Conservation (phyloP, 192 early-diverging fungal species). For the Coemansia brasiliensis region DNA sequence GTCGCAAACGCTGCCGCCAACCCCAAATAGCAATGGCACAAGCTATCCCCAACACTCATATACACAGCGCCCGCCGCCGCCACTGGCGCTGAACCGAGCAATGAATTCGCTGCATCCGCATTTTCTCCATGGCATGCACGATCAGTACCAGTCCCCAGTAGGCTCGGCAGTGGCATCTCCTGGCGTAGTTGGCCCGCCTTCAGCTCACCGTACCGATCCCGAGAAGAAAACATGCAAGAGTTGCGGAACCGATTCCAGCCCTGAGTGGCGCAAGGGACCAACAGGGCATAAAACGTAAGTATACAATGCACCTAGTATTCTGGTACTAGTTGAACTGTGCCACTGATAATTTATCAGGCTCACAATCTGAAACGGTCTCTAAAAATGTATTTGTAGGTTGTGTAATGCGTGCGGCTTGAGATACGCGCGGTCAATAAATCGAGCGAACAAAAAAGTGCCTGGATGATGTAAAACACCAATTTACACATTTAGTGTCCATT, state of each 20-base stretch:
- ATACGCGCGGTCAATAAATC: slow-evolving; percentile 55
- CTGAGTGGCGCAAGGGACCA: slow-evolving; percentile 60
- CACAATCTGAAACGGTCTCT: too few species aligned
- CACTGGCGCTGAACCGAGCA: slow-evolving; percentile 15
- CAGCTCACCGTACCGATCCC: slow-evolving; percentile 20
- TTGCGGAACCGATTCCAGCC: slow-evolving; percentile 58
- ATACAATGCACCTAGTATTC: background rate
- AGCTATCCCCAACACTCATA: slow-evolving; percentile 8
- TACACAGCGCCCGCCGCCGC: slow-evolving; percentile 19
- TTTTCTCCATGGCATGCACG: slow-evolving; percentile 18
- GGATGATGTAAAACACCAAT: slow-evolving; percentile 7
- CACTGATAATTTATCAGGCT: too few species aligned
- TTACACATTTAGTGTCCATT: too few species aligned
- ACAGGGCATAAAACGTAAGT: slow-evolving; percentile 61
- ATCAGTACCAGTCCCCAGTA: slow-evolving; percentile 45
- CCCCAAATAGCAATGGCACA: slow-evolving; percentile 8
- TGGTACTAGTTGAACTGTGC: too few species aligned
- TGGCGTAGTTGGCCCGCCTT: slow-evolving; percentile 22
- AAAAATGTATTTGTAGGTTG: slow-evolving; percentile 31
- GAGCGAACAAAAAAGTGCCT: slow-evolving; percentile 44
- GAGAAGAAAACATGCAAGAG: slow-evolving; percentile 56
- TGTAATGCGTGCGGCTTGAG: slow-evolving; percentile 59
- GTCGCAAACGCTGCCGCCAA: slow-evolving; percentile 21
- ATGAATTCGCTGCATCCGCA: slow-evolving; percentile 30
- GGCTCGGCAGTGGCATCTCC: slow-evolving; percentile 37